Evolutionary conservation across 805 yeast species (phyloP).

Genomic region (Komagataella phaffii): DNA sequence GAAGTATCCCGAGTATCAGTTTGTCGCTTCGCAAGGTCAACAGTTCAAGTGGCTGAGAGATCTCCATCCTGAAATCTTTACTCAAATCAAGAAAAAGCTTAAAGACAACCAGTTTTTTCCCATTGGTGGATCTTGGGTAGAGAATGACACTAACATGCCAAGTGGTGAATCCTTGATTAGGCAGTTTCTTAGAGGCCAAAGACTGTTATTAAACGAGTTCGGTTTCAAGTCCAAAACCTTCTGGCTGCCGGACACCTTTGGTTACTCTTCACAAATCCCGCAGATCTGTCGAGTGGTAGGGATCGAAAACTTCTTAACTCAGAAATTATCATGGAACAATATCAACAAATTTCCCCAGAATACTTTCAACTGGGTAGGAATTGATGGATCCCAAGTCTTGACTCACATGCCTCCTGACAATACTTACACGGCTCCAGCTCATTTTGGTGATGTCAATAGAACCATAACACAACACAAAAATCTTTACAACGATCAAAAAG

Average conservation of each 20-base stretch:
- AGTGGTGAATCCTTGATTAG: constrained; percentile 81
- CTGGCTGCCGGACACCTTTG: constrained; percentile 97
- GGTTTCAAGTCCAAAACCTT: constrained; percentile 64
- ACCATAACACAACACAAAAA: constrained; percentile 76
- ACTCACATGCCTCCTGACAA: constrained; percentile 98
- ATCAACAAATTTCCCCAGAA: constrained; percentile 82
- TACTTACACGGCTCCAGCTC: constrained; percentile 87
- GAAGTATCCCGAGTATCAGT: constrained; percentile 81
- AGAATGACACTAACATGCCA: constrained; percentile 94
- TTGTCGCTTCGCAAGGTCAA: constrained; percentile 93
- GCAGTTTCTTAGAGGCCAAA: constrained; percentile 83
- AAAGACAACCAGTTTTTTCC: constrained; percentile 70
- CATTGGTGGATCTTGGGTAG: constrained; percentile 97
- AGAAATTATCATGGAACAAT: constrained; percentile 93
- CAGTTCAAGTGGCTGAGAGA: constrained; percentile 85
- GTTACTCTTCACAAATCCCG: constrained; percentile 91
- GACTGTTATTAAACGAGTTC: constrained; percentile 69
- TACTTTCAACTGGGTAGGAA: constrained; percentile 90
- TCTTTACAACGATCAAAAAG: constrained; percentile 65
- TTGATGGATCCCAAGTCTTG: constrained; percentile 86
- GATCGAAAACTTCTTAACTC: constrained; percentile 76
- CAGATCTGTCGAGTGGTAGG: constrained; percentile 85
- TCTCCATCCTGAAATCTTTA: constrained; percentile 75
- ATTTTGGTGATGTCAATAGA: constrained; percentile 84
- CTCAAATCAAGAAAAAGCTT: constrained; percentile 50